Conservation (phyloP, 2,329 filamentous ascomycete genomes). For the Paraphaeosphaeria sporulosa region DNA sequence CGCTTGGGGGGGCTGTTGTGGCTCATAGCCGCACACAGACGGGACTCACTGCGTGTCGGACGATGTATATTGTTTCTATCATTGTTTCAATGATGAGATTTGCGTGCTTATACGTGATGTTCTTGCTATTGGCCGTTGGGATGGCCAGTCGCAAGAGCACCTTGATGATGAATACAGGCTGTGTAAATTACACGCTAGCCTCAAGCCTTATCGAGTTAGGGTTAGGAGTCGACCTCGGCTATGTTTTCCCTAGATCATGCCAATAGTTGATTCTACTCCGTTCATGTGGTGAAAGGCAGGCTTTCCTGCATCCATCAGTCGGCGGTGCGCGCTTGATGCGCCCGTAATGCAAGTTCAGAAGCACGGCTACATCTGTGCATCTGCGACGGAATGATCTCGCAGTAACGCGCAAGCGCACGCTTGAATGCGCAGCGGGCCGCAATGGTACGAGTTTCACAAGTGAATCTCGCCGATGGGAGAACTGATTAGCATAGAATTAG, state of each 20-base stretch:
- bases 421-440: neutral
- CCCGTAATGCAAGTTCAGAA: neutral
- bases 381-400: neutral
- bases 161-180: neutral
- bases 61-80: slow-evolving; percentile 59
- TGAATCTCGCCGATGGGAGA: neutral
- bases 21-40: slow-evolving; percentile 19
- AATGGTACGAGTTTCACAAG: neutral
- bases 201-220: neutral
- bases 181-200: slow-evolving; percentile 1
- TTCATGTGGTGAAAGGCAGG: neutral
- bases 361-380: no score
- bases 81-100: slow-evolving; percentile 24
- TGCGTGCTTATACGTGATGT: neutral
- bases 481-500: neutral
- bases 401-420: slow-evolving; percentile 1
- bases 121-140: neutral
- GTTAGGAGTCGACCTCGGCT: neutral
- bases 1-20: slow-evolving; percentile 15
- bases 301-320: neutral
- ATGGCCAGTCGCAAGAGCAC: neutral
- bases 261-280: neutral
- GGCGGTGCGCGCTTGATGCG: neutral
- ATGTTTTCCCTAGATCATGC: neutral
- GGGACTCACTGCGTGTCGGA: slow-evolving; percentile 59